These are phyloP conservation scores for Adiantum capillusveneris DNA, from an alignment of 75 land plant species.

Conservation along the genomic window DNA sequence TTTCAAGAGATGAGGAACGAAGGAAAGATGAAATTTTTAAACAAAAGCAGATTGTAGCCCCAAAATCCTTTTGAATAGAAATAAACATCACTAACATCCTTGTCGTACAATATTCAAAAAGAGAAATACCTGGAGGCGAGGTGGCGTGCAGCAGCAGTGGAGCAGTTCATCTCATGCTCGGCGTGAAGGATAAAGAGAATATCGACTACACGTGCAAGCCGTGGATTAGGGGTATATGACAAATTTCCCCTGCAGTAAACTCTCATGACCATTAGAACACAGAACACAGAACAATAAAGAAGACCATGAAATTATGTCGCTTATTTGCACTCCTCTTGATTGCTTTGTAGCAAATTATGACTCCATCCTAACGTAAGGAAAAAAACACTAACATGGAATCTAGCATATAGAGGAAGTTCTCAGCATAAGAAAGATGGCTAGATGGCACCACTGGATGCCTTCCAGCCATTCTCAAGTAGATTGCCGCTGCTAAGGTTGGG, in stretches of 20 bases:
- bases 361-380: too few species aligned
- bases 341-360: too few species aligned
- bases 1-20: too few species aligned
- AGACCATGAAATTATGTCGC: too few species aligned
- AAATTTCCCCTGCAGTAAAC: slow-evolving; percentile 82
- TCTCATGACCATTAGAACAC: too few species aligned
- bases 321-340: too few species aligned
- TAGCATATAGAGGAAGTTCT: slow-evolving; percentile 96
- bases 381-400: slow-evolving; percentile 98
- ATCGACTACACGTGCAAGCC: slow-evolving; percentile 83
- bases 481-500: slow-evolving; percentile 96
- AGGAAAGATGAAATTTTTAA: too few species aligned
- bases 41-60: too few species aligned
- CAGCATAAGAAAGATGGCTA: slow-evolving; percentile 78
- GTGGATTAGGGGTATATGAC: slow-evolving; percentile 82
- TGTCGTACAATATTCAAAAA: too few species aligned
- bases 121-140: slow-evolving; percentile 86
- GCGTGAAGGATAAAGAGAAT: slow-evolving; percentile 95
- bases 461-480: slow-evolving; percentile 80
- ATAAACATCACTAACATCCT: too few species aligned
- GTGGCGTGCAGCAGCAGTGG: slow-evolving; percentile 97
- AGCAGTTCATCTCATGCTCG: slow-evolving; percentile 99
- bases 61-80: too few species aligned
- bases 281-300: too few species aligned
- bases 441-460: slow-evolving; percentile 85